Evolutionary conservation across 2,329 filamentous ascomycete genomes (phyloP).

Genomic region (Aspergillus ochraceoroseus): DNA sequence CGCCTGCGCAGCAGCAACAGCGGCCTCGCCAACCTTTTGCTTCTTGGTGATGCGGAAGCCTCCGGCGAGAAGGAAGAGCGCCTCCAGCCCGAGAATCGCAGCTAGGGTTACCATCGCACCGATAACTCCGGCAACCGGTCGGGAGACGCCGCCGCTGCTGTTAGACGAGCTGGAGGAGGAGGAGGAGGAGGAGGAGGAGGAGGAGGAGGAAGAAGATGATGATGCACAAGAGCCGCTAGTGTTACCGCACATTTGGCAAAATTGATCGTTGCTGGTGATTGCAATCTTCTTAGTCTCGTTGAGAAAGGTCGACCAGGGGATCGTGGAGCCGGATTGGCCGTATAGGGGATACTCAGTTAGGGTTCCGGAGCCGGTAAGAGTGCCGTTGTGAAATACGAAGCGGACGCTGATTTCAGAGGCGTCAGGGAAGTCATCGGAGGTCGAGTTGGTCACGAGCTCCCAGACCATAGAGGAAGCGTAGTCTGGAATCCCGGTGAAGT

Average conservation of each 20-base stretch:
- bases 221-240: conserved; percentile 61
- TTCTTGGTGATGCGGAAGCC: conserved; percentile 58
- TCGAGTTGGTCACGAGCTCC: conserved; percentile 59
- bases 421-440: conserved; percentile 40
- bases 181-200: conserved; percentile 25
- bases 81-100: conserved; percentile 56
- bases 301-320: conserved; percentile 68
- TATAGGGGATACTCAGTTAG: conserved; percentile 57
- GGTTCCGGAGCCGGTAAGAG: conserved; percentile 43
- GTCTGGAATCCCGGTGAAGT: conserved; percentile 74
- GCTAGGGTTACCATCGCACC: conserved; percentile 64
- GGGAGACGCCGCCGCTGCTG: conserved; percentile 53
- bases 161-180: conserved; percentile 19
- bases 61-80: conserved; percentile 51
- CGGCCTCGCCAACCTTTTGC: conserved; percentile 26
- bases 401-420: conserved; percentile 53
- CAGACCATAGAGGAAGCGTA: conserved; percentile 79
- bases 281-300: conserved; percentile 60
- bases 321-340: conserved; percentile 50
- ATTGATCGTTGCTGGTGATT: conserved; percentile 59
- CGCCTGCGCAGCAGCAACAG: conserved; percentile 13
- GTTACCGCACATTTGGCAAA: conserved; percentile 74
- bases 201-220: conserved; percentile 26
- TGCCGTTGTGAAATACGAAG: conserved; percentile 61
- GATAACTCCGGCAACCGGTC: conserved; percentile 74